Evolutionary conservation across 345 rosid genomes (phyloP), one percentile per base, ranked within the genome.

Genomic region (Brassica juncea): DNA sequence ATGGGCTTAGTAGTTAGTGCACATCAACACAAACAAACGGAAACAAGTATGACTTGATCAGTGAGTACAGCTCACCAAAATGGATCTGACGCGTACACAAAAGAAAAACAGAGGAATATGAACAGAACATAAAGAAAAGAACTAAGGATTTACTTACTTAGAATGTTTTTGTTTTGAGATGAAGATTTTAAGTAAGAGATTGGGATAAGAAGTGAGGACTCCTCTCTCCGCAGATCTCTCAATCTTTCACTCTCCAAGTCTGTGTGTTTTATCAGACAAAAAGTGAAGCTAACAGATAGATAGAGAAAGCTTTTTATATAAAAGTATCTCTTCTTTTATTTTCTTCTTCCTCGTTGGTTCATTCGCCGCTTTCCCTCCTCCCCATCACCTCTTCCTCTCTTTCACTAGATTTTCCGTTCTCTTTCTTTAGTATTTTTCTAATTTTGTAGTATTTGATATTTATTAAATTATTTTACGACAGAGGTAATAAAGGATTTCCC

Each of bases 191-290:
- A 63, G 66, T 75, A 77, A 65, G 4, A 30, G 60, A 19, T 5
- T 14, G 55, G 55, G 78, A 73, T 72, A 59, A 44, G 77, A 72
- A 30, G 77, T 57, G 35, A 19, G 49, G 28, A 67, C 60, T 58
- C 82, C 58, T 61, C 12, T 66, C 72, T 66, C 69, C 68, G 63
- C 3, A 77, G 75, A 77, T 66, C 62, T 78, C 76, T 77, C 54
- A 62, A 27, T 21, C 55, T 65, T 47, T 54, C 74, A 47, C 75
- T 47, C 70, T 63, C 15, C 71, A 35, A 79, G 77, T 59, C 62
- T 66, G 70, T 60, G 30, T 25, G 11, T 61, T 58, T 32, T 47
- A 47, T 5, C 32, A 23, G 82, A 74, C 82, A 80, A 52, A 60
- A 80, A 74, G 79, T 62, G 82, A 54, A 52, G 49, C 79, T 80